Evolutionary conservation across 768 basidiomycete genomes (phyloP).

Genomic region (Hygrocybe punicea): DNA sequence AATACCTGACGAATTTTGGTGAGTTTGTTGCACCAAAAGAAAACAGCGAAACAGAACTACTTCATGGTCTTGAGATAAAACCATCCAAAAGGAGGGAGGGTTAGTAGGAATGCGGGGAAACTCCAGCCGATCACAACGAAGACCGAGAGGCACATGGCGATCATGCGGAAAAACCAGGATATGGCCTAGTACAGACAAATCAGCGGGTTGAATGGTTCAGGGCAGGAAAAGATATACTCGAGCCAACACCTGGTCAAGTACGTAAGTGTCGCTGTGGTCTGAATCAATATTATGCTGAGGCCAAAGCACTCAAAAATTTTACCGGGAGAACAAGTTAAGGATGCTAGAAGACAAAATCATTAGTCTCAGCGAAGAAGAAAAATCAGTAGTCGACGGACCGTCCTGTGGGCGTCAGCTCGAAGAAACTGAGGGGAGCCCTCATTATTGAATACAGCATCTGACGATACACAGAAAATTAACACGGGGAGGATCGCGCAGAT

Average conservation of each 20-base stretch:
- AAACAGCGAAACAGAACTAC: conserved; percentile 40
- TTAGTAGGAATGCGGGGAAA: conserved; percentile 78
- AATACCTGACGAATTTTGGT: conserved; percentile 54
- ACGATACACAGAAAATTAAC: too few relatives aligned
- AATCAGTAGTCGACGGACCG: conserved; percentile 43
- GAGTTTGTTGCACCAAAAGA: neutral
- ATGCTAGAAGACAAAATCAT: conserved; percentile 41
- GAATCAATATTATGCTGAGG: conserved; percentile 50
- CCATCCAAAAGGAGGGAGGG: conserved; percentile 70
- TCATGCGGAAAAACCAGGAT: too few relatives aligned
- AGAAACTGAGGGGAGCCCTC: conserved; percentile 81
- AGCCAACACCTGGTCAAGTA: conserved; percentile 23
- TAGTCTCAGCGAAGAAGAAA: neutral
- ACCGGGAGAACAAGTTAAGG: conserved; percentile 87
- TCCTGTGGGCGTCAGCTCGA: conserved; percentile 84
- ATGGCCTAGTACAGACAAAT: too few relatives aligned
- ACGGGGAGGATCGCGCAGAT: too few relatives aligned
- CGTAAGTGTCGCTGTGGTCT: neutral
- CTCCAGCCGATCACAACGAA: conserved; percentile 68
- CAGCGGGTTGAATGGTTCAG: conserved; percentile 51
- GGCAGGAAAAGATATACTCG: conserved; percentile 72
- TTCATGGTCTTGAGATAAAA: conserved; percentile 79
- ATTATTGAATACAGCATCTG: conserved; percentile 51
- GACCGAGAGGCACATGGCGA: too few relatives aligned
- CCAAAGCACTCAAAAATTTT: conserved; percentile 83